Base-by-base conservation (phyloP, 2,329 filamentous ascomycete species). In the Boeremia lycopersici region DNA sequence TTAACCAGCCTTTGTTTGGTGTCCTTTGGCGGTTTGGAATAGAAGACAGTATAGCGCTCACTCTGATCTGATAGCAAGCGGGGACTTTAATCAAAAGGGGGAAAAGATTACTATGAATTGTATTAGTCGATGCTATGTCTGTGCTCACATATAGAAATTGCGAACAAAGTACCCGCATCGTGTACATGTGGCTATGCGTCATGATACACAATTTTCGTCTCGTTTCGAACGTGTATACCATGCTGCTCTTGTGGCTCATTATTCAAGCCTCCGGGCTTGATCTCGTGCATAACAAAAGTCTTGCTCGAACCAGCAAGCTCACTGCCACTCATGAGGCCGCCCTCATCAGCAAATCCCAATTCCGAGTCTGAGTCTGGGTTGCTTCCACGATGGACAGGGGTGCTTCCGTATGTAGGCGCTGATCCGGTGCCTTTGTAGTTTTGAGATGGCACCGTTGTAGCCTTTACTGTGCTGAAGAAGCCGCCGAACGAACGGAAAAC, bases 401-500 rank as follows among this genome's bases (percentile, higher is more conserved):
- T 53, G 13, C 56, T 65, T 7, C 59, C 57, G 26, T 57, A 57
- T 15, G 57, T 63, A 5, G 49, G 59, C 1, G 48, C 50, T 8
- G 56, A 53, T 10, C 44, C 33, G n/a, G 53, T 59, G 25, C 45
- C 46, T 35, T 56, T 49, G 11, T 33, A 49, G 25, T 43, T 53
- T 11, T 49, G 50, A 3, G 50, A 53, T 7, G 41, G 41, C 0
- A 17, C 40, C 5, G 36, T 39, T 9, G 33, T 42, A 30, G 26
- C 50, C 19, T 45, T 53, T 38, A 58, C 30, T 19, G 42, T 34
- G 33, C 43, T 54, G 47, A 65, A 60, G 23, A 61, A 45, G 33
- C 53, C 48, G 3, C 56, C 45, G 23, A 61, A 56, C 9, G 58
- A 59, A 28, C 56, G 62, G n/a, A 66, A 60, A 10, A 60, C 42